Percentiles rank a stretch among this genome's conserved stretches.
Evolutionary conservation across 179 eudicot species (phyloP).

Genomic region (Corrigiola litoralis): DNA sequence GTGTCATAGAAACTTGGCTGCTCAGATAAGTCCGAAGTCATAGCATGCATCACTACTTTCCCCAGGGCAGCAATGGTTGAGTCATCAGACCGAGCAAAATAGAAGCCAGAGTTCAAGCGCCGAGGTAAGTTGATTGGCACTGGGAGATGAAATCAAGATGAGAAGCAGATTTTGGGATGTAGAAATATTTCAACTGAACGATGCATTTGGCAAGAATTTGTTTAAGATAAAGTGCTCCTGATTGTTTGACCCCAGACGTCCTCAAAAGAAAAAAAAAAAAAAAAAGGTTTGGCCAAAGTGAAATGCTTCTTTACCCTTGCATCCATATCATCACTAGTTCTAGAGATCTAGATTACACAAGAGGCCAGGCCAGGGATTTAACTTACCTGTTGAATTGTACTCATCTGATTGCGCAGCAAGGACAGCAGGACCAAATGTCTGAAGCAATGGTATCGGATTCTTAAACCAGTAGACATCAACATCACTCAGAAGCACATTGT

Average conservation of each 20-base stretch:
- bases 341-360: too few relatives aligned
- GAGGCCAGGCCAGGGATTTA: neutral
- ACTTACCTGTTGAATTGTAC: conserved; percentile 62
- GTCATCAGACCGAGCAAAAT: conserved; percentile 75
- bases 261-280: too few relatives aligned
- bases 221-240: neutral
- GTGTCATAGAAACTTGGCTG: conserved; percentile 95
- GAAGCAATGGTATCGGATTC: conserved; percentile 71
- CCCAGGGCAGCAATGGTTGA: conserved; percentile 68
- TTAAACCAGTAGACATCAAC: conserved; percentile 97
- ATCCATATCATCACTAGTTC: too few relatives aligned
- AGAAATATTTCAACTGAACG: neutral
- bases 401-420: conserved; percentile 91
- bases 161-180: neutral
- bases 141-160: conserved; percentile 29
- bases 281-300: neutral
- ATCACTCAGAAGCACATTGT: conserved; percentile 79
- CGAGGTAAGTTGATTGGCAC: conserved; percentile 89
- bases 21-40: conserved; percentile 71
- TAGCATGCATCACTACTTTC: conserved; percentile 88
- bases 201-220: neutral
- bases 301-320: neutral
- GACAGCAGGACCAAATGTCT: conserved; percentile 67
- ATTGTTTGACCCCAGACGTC: neutral
- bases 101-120: conserved; percentile 93